A percentile compares a stretch with the other conserved stretches of the same genome.
Conservation (phyloP, 2,329 filamentous ascomycete species). For the Cadophora sp. region DNA sequence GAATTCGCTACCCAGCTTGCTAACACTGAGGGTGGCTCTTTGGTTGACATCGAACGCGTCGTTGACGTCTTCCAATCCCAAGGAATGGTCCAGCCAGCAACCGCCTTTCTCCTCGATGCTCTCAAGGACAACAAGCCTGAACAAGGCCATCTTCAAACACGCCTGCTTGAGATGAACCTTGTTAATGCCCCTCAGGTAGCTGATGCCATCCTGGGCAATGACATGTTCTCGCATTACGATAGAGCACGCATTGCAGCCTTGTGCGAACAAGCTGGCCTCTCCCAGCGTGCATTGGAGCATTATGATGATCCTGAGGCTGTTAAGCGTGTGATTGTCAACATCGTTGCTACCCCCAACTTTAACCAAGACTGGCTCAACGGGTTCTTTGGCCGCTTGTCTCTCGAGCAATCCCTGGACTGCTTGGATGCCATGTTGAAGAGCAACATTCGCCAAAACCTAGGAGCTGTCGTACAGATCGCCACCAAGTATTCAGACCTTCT, state of each 20-base stretch:
- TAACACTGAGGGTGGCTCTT: slow-evolving; percentile 83
- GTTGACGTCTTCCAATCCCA: slow-evolving; percentile 98
- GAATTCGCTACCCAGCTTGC: slow-evolving; percentile 94
- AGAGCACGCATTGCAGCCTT: slow-evolving; percentile 86
- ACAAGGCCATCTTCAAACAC: slow-evolving; percentile 91
- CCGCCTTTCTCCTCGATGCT: slow-evolving; percentile 95
- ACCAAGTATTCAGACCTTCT: slow-evolving; percentile 98
- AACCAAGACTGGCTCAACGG: slow-evolving; percentile 89
- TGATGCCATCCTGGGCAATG: slow-evolving; percentile 95
- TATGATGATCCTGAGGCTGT: slow-evolving; percentile 90
- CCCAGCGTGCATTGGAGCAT: slow-evolving; percentile 88
- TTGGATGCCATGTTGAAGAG: slow-evolving; percentile 94
- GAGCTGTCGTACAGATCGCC: slow-evolving; percentile 91
- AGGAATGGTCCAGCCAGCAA: slow-evolving; percentile 96
- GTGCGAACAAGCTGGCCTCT: slow-evolving; percentile 90
- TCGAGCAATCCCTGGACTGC: slow-evolving; percentile 93
- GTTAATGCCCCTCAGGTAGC: slow-evolving; percentile 96
- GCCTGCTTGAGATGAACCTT: slow-evolving; percentile 96
- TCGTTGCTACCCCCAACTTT: slow-evolving; percentile 82
- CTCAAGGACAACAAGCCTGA: slow-evolving; percentile 95
- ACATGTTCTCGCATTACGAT: slow-evolving; percentile 98
- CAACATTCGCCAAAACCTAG: slow-evolving; percentile 97
- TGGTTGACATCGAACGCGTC: slow-evolving; percentile 92
- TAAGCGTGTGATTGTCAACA: slow-evolving; percentile 88
- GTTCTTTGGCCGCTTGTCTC: slow-evolving; percentile 93